Conservation (phyloP, 139 green algal species). For the Auxenochlorella pyrenoidosa region DNA sequence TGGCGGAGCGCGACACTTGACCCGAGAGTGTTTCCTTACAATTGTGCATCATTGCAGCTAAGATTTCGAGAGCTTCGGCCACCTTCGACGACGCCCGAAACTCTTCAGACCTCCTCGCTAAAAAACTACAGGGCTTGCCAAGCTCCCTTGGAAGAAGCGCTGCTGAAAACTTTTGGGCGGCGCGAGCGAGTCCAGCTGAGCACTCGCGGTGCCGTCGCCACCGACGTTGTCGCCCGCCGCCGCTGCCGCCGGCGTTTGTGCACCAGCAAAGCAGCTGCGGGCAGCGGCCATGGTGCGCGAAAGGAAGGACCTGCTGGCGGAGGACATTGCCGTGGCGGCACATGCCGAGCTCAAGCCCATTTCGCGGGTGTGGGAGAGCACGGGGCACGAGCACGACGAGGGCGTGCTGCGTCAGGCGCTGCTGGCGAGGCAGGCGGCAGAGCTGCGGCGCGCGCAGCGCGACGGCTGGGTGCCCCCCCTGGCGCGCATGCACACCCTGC, state of each 20-base stretch:
- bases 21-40: too few species aligned
- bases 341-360: constrained; percentile 31
- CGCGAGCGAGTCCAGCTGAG: neutral
- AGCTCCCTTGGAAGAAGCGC: too few species aligned
- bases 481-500: constrained; percentile 1
- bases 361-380: constrained; percentile 1
- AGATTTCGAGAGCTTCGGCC: too few species aligned
- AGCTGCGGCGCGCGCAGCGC: constrained; percentile 23
- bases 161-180: neutral
- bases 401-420: constrained; percentile 16
- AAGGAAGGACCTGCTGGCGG: constrained; percentile 19
- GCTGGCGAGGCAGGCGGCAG: neutral
- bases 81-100: too few species aligned
- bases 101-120: too few species aligned
- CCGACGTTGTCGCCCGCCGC: neutral
- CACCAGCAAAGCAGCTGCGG: neutral
- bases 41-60: too few species aligned
- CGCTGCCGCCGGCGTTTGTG: neutral
- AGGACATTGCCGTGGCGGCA: constrained; percentile 25
- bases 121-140: too few species aligned
- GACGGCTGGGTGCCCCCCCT: constrained; percentile 23
- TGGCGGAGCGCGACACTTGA: too few species aligned
- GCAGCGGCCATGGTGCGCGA: constrained; percentile 1
- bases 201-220: neutral
- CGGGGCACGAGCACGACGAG: constrained; percentile 31